Conservation (phyloP, 139 green algal species). For the Chlamydomonas asymmetrica region DNA sequence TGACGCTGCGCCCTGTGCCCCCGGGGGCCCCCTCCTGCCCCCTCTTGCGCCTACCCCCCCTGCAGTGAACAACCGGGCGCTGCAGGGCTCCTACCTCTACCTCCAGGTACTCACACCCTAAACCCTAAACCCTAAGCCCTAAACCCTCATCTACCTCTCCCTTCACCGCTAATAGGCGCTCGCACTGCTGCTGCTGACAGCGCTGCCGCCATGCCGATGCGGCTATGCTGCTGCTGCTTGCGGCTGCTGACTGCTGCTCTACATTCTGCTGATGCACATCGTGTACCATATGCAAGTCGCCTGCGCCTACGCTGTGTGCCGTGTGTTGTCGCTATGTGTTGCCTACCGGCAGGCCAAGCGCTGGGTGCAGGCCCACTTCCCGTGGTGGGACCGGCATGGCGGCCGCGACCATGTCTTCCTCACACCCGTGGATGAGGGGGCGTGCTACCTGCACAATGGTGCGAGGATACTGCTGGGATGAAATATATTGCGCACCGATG, state of each 20-base stretch:
- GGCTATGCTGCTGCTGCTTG: not conserved
- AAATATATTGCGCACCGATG: too few relatives aligned
- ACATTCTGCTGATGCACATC: not conserved
- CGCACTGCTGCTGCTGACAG: not conserved
- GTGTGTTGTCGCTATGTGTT: conserved; percentile 18
- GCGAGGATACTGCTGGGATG: too few relatives aligned
- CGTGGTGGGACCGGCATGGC: conserved; percentile 29
- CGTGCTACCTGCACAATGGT: conserved; percentile 39
- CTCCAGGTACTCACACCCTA: not conserved
- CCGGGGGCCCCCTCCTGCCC: not conserved
- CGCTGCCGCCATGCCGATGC: not conserved
- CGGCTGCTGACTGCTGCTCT: not conserved
- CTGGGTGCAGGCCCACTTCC: conserved; percentile 27
- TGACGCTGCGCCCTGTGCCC: not conserved
- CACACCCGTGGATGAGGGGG: conserved; percentile 56
- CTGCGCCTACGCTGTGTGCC: not conserved
- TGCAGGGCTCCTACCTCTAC: conserved; percentile 25
- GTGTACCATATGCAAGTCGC: not conserved
- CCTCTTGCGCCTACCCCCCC: not conserved
- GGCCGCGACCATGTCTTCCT: conserved; percentile 66
- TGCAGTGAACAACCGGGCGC: conserved; percentile 9
- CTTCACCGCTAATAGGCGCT: not conserved
- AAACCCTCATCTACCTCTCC: not conserved
- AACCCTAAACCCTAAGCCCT: not conserved
- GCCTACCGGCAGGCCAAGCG: conserved; percentile 28